Conservation (phyloP, 1,284 basidiomycete species). For the Heterobasidion occidentale region DNA sequence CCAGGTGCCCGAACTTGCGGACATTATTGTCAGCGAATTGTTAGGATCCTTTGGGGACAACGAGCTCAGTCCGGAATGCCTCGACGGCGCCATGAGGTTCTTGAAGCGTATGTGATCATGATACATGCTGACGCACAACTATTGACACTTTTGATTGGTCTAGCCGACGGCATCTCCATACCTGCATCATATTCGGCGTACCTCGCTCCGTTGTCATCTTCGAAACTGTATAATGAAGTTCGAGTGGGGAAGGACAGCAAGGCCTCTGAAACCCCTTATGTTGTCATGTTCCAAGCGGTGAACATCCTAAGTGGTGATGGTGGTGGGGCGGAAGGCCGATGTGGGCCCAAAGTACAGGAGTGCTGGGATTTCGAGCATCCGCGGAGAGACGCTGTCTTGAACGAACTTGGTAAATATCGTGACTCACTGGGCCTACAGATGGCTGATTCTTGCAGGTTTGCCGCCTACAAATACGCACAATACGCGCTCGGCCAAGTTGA, state of each 20-base stretch:
- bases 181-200: constrained; percentile 94
- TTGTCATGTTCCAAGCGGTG: constrained; percentile 94
- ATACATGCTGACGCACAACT: background rate
- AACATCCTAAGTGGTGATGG: constrained; percentile 79
- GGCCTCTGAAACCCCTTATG: constrained; percentile 87
- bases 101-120: constrained; percentile 63
- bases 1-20: constrained; percentile 76
- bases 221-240: constrained; percentile 85
- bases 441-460: constrained; percentile 39
- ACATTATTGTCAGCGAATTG: constrained; percentile 94
- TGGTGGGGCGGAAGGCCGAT: constrained; percentile 50
- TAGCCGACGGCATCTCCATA: constrained; percentile 91
- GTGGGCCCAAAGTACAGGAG: constrained; percentile 83
- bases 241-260: constrained; percentile 57
- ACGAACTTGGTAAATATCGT: constrained; percentile 22
- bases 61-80: constrained; percentile 94
- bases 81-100: constrained; percentile 92
- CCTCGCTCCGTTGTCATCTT: constrained; percentile 88
- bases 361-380: constrained; percentile 99
- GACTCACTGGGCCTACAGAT: constrained; percentile 4
- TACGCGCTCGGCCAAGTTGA: constrained; percentile 68
- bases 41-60: constrained; percentile 98
- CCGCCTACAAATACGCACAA: constrained; percentile 89
- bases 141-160: background rate
- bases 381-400: constrained; percentile 66